Conservation (phyloP, 2,329 filamentous ascomycete species). For the Phialocephala sp. region DNA sequence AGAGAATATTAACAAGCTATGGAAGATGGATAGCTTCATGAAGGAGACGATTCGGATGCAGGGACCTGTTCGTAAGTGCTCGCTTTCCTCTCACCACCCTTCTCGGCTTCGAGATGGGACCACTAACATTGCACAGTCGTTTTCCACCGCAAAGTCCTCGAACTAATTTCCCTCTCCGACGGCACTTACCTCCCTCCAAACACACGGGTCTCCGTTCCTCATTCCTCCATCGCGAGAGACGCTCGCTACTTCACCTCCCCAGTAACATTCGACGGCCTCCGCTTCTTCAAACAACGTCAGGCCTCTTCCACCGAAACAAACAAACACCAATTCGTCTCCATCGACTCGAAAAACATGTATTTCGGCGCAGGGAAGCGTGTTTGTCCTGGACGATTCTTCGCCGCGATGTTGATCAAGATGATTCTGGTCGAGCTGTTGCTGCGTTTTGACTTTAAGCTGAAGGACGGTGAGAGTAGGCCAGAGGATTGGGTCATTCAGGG, state of each 20-base stretch:
- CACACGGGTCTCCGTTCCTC: constrained; percentile 8
- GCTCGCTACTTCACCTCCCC: neutral
- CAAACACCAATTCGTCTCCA: constrained; percentile 2
- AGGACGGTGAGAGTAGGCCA: constrained; percentile 1
- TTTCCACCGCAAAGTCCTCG: constrained; percentile 43
- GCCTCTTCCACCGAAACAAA: neutral
- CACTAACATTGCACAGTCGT: neutral
- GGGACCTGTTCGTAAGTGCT: neutral
- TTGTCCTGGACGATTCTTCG: constrained; percentile 22
- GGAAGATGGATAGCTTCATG: constrained; percentile 48
- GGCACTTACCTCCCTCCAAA: constrained; percentile 7
- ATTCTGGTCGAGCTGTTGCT: constrained; percentile 19
- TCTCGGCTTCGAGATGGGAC: neutral
- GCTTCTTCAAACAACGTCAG: neutral
- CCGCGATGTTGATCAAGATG: constrained; percentile 15
- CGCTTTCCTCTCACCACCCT: neutral
- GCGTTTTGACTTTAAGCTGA: constrained; percentile 18
- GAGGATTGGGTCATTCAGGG: neutral
- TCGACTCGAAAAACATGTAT: neutral
- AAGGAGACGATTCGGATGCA: constrained; percentile 45
- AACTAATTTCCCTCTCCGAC: constrained; percentile 51
- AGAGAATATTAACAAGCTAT: constrained; percentile 43
- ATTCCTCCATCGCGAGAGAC: constrained; percentile 10
- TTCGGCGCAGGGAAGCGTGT: constrained; percentile 24
- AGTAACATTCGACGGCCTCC: neutral